Base-by-base conservation (phyloP, 148 eudicot genomes). In the Chenopodium quinoa region DNA sequence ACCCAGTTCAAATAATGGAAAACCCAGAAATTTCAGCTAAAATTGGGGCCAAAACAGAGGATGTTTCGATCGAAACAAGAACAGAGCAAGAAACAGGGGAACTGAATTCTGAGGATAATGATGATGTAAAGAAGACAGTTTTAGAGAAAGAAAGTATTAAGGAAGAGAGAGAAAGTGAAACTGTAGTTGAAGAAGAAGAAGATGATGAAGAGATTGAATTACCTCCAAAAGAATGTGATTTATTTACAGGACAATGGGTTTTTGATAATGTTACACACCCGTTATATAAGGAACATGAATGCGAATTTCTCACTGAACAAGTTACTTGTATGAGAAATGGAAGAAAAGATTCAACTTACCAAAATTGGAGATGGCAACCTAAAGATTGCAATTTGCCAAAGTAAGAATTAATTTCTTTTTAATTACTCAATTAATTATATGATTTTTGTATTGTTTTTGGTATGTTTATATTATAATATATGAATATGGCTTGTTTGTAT, bases 301-400 rank as follows among this genome's bases (percentile, higher is more conserved):
- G 99, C 52, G 91, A 90, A 87, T 93, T 92, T 56, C 79, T 96
- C 23, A 92, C 98, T 14, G 90, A 87, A 9, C 98, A 96, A 40
- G 97, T 96, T 25, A 93, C 99, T 79, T 96, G 99, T 50, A 76
- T 90, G 90, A 92, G 93, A 73, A 93, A 96, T 83, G 98, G 98
- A 16, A 92, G 99, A 50, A 83, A 87, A 78, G 93, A 96, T 83
- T 91, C 92, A 1, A 58, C 82, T 58, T 93, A 89, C 40, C 98
- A 93, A 83, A 86, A 89, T 56, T 96, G 99, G 99, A 93, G 84
- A 80, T 96, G 99, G 99, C 99, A 93, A 83, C 99, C 99, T 14
- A 93, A 83, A 82, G 98, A 92, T 78, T 96, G 98, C 75, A 84
- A 87, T 76, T 80, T 96, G 74, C 99, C 97, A 81, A 93, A 86